These are phyloP conservation scores for Candida patagonica DNA, from an alignment of 805 yeast genomes.

Conservation along the genomic window DNA sequence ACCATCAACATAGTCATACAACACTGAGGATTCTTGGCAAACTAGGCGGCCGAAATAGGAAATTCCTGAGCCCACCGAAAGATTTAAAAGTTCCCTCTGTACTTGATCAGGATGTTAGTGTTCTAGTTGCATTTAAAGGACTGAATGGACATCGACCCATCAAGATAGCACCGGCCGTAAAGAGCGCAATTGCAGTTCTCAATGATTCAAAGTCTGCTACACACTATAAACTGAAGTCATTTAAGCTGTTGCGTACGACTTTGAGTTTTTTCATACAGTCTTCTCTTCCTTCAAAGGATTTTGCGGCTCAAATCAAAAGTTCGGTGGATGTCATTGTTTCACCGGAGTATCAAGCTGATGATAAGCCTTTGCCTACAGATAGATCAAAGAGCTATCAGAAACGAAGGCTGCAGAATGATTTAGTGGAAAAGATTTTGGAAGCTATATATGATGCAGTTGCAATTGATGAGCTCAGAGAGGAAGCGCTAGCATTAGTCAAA, in stretches of 20 bases:
- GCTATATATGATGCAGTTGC: slow-evolving; percentile 69
- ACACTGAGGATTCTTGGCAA: slow-evolving; percentile 90
- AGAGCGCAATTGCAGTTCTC: slow-evolving; percentile 65
- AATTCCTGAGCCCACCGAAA: slow-evolving; percentile 67
- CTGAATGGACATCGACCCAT: slow-evolving; percentile 52
- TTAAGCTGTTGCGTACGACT: slow-evolving; percentile 55
- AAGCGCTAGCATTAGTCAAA: slow-evolving; percentile 52
- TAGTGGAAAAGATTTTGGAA: slow-evolving; percentile 56
- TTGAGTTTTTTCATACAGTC: slow-evolving; percentile 59
- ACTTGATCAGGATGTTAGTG: slow-evolving; percentile 56
- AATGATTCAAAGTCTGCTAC: slow-evolving; percentile 50
- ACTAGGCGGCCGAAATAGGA: slow-evolving; percentile 90
- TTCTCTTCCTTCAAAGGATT: slow-evolving; percentile 38
- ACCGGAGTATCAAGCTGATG: slow-evolving; percentile 33
- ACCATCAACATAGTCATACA: slow-evolving; percentile 91
- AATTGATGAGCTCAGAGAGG: slow-evolving; percentile 58
- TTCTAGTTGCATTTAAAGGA: slow-evolving; percentile 65
- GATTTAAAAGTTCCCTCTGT: slow-evolving; percentile 47
- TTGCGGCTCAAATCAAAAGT: slow-evolving; percentile 14
- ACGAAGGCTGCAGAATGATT: slow-evolving; percentile 41
- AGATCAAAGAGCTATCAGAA: slow-evolving; percentile 15
- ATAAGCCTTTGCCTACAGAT: slow-evolving; percentile 15
- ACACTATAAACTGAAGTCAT: slow-evolving; percentile 72
- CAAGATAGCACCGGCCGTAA: slow-evolving; percentile 74
- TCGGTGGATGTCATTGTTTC: slow-evolving; percentile 28